A percentile compares a stretch with the other conserved stretches of the same genome.
phyloP scores from a whole-genome alignment of 2,329 filamentous ascomycete genomes.

The Botrytis elliptica region DNA sequence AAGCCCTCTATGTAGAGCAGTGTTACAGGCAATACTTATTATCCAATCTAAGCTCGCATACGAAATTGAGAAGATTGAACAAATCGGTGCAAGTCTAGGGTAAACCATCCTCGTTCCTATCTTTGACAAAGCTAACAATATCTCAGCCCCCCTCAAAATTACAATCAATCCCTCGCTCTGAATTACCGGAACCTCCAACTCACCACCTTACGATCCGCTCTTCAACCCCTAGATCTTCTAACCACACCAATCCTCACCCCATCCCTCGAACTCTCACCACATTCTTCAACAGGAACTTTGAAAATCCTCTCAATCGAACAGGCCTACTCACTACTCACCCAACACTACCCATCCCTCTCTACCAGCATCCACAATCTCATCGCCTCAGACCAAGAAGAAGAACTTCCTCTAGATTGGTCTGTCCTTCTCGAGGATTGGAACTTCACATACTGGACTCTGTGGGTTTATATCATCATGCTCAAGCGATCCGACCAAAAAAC shows the following conservation, averaged over 20 bases:
- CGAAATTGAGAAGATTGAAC: conserved; percentile 26
- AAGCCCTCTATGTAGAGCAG: conserved; percentile 27
- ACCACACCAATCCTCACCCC: not conserved
- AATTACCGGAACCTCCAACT: conserved; percentile 32
- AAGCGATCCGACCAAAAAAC: conserved; percentile 8
- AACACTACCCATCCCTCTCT: conserved; percentile 23
- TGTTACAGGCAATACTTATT: conserved; percentile 25
- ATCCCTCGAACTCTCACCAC: not conserved
- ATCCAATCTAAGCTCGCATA: conserved; percentile 28
- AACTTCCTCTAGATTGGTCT: conserved; percentile 33
- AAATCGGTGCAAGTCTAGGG: conserved; percentile 19
- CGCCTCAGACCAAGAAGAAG: conserved; percentile 33
- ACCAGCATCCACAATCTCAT: conserved; percentile 25
- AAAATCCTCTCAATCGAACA: conserved; percentile 37
- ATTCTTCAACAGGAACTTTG: not conserved
- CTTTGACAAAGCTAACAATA: conserved; percentile 15
- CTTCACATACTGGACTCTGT: conserved; percentile 33
- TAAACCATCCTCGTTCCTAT: conserved; percentile 9
- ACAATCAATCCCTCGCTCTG: conserved; percentile 33
- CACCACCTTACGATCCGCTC: conserved; percentile 24
- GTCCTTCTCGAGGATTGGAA: conserved; percentile 32
- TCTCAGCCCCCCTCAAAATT: conserved; percentile 27
- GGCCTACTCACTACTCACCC: conserved; percentile 29
- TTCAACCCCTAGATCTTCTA: conserved; percentile 14
- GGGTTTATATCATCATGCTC: conserved; percentile 28